Evolutionary conservation across 1,284 basidiomycete species (phyloP).

Genomic region (Cryptococcus hybrid): DNA sequence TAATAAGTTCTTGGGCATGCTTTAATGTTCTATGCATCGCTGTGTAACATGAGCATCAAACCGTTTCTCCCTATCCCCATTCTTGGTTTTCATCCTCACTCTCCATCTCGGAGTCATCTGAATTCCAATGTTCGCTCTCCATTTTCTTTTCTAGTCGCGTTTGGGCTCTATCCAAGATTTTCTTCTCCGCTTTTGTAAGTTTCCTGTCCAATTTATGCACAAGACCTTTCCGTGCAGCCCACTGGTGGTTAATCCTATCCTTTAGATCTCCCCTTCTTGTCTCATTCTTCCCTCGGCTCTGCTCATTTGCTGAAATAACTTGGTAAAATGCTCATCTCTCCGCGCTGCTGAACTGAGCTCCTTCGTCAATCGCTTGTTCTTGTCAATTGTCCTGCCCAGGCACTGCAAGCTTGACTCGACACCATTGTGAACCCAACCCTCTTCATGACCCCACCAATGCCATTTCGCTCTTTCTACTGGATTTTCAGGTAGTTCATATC

Average conservation of each 20-base stretch:
- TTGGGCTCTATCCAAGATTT: background rate
- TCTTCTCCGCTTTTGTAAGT: background rate
- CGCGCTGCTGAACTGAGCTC: background rate
- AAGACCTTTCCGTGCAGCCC: background rate
- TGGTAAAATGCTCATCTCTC: background rate
- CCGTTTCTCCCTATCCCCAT: background rate
- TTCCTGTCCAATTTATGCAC: background rate
- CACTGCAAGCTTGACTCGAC: background rate
- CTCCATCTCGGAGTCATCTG: background rate
- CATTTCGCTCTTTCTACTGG: constrained; percentile 10
- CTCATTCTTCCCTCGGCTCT: background rate
- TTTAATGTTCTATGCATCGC: constrained; percentile 11
- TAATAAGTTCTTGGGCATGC: constrained; percentile 44
- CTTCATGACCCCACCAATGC: constrained; percentile 20
- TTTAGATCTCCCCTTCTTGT: background rate
- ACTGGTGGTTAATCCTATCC: background rate
- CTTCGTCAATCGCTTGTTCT: constrained; percentile 5
- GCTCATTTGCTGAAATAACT: background rate
- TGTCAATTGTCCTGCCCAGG: background rate
- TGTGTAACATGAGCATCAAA: background rate
- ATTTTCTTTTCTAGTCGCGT: background rate
- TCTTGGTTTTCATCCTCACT: constrained; percentile 6
- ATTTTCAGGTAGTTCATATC: constrained; percentile 12
- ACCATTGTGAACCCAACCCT: background rate
- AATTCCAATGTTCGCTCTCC: background rate